Conservation (phyloP, 306 rosid species). For the Lablab purpureus region DNA sequence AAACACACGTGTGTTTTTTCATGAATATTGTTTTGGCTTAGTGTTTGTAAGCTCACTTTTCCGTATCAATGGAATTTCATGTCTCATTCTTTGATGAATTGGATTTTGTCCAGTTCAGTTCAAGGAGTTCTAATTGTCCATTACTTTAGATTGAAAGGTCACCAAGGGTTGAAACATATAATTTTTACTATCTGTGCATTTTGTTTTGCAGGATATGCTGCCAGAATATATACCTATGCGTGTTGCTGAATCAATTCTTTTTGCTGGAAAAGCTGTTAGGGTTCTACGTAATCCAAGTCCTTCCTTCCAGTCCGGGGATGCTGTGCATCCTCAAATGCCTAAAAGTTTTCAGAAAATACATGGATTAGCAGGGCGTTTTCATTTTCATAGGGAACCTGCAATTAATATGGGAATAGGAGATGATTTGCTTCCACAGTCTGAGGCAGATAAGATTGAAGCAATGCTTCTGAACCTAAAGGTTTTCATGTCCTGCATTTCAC, state of each 20-base stretch:
- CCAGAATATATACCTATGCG: slow-evolving; percentile 92
- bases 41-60: slow-evolving; percentile 8
- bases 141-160: slow-evolving; percentile 18
- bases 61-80: slow-evolving; percentile 1
- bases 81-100: slow-evolving; percentile 26
- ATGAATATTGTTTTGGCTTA: slow-evolving; percentile 24
- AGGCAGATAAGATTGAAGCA: slow-evolving; percentile 95
- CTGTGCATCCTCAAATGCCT: slow-evolving; percentile 65
- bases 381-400: slow-evolving; percentile 70
- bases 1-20: background rate
- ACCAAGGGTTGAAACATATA: background rate
- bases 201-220: slow-evolving; percentile 83
- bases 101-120: slow-evolving; percentile 29
- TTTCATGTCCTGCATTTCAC: slow-evolving; percentile 33
- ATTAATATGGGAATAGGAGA: slow-evolving; percentile 66
- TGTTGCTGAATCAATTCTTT: slow-evolving; percentile 90
- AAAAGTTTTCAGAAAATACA: slow-evolving; percentile 73
- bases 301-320: slow-evolving; percentile 71
- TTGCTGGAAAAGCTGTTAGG: slow-evolving; percentile 96
- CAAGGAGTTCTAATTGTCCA: slow-evolving; percentile 30
- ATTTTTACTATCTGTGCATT: background rate
- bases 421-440: slow-evolving; percentile 90
- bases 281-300: slow-evolving; percentile 91
- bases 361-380: slow-evolving; percentile 68
- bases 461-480: slow-evolving; percentile 94